phyloP scores from a whole-genome alignment of 2,329 filamentous ascomycete species.

The Plectosphaerella sp. region DNA sequence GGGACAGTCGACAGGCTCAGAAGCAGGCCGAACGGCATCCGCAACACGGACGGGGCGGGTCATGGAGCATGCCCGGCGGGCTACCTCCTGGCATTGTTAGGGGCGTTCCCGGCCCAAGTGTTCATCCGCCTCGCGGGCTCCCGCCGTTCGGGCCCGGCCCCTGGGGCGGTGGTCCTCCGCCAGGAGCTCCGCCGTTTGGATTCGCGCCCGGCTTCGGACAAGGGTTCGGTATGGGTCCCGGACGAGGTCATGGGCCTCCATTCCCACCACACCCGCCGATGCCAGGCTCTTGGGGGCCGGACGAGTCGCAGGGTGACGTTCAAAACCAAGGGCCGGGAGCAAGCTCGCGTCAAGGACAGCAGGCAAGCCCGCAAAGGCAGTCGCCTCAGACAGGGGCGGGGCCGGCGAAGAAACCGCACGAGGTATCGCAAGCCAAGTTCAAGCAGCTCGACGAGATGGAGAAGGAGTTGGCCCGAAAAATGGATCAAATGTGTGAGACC shows the following conservation, averaged over 20 bases:
- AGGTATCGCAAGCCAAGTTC: conserved; percentile 5
- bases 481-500: neutral
- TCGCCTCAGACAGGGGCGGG: neutral
- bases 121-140: neutral
- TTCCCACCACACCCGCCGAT: neutral
- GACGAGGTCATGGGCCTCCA: neutral
- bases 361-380: no score
- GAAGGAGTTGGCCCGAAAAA: conserved; percentile 2
- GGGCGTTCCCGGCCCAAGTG: neutral
- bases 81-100: neutral
- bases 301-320: neutral
- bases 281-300: conserved; percentile 3
- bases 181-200: neutral
- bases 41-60: neutral
- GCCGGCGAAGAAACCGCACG: neutral
- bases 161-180: neutral
- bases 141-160: neutral
- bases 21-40: conserved; percentile 22
- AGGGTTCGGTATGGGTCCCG: conserved; percentile 1
- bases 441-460: conserved; percentile 10
- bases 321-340: neutral
- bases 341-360: no score
- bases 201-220: conserved; percentile 6
- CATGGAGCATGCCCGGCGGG: conserved; percentile 4
- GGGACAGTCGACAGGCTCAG: conserved; percentile 21